Evolutionary conservation across 139 green algal species (phyloP), one percentile per base, ranked within the genome.

Genomic region (Asterochloris sp.): DNA sequence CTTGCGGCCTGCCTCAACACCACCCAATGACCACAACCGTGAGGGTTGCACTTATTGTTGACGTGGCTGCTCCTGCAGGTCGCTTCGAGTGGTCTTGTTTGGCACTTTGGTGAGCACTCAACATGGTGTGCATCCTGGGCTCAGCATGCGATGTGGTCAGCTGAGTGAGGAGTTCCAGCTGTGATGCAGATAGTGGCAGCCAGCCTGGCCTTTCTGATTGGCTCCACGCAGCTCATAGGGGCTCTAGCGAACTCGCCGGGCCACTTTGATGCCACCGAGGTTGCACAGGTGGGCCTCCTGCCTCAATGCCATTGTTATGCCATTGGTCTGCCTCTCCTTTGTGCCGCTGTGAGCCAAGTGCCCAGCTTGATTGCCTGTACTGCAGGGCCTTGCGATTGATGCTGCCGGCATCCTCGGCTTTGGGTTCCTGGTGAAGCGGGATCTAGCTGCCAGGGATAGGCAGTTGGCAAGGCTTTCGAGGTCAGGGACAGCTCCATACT

Each of bases 11-110:
- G 38, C 38, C 38, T 54, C 38, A 54, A 2, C 38, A 54, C 38
- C 6, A 54, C 38, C 4, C 38, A 54, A 2, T 54, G 38, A 54
- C 38, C 38, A 54, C 6, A 6, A 54, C 38, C 2, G 38, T 54
- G 6, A 6, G 38, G 38, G 2, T 54, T 54, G 38, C 6, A 54
- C 6, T 6, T 10, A 54, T 54, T 6, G 38, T 16, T 63, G 26
- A 64, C 9, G 13, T 19, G 16, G 38, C 14, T 68, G 28, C 0
- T 80, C 1, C 28, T 47, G 66, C 82, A 86, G 82, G 76, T 78
- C 82, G 63, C 38, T 97, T 16, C 86, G 93, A 10, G 74, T 97
- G n/a, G 90, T 94, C 23, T 28, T 97, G 4, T 94, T 90, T 82
- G 91, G 91, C 64, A 54, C 38, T 54, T 54, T 54, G 38, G 38